These are phyloP conservation scores for Favolaschia claudopus DNA, from an alignment of 768 basidiomycete genomes.

Conservation along the genomic window DNA sequence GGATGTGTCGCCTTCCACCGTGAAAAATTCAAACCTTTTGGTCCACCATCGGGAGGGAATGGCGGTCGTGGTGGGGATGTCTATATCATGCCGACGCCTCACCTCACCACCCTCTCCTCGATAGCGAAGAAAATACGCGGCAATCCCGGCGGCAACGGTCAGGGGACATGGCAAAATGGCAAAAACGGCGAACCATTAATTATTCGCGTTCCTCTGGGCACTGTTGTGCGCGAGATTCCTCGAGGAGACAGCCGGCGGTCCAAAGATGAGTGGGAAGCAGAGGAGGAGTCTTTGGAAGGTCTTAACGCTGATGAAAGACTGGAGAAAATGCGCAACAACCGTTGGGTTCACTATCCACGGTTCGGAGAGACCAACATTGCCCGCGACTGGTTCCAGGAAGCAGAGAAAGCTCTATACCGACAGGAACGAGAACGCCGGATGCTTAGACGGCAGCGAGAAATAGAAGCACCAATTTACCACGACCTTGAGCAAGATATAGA, in stretches of 20 bases:
- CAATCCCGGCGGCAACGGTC: constrained; percentile 72
- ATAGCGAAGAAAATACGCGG: constrained; percentile 75
- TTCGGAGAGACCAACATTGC: constrained; percentile 67
- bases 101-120: constrained; percentile 79
- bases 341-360: constrained; percentile 86
- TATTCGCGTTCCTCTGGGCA: constrained; percentile 88
- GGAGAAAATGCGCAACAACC: constrained; percentile 65
- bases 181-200: constrained; percentile 74
- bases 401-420: constrained; percentile 65
- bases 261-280: constrained; percentile 76
- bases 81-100: constrained; percentile 80
- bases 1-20: constrained; percentile 95
- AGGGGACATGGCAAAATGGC: constrained; percentile 90
- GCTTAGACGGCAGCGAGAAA: constrained; percentile 50
- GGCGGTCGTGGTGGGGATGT: constrained; percentile 91
- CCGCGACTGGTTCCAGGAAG: constrained; percentile 73
- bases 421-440: constrained; percentile 68
- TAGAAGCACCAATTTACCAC: constrained; percentile 55
- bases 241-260: constrained; percentile 70
- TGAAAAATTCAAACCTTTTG: constrained; percentile 83
- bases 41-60: constrained; percentile 93
- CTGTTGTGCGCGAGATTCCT: constrained; percentile 81
- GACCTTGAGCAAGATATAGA: constrained; percentile 67
- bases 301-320: constrained; percentile 57
- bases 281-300: constrained; percentile 63